Evolutionary conservation across 2,329 filamentous ascomycete species (phyloP), one percentile per base, ranked within the genome.

Genomic region (Leptographium procerum): DNA sequence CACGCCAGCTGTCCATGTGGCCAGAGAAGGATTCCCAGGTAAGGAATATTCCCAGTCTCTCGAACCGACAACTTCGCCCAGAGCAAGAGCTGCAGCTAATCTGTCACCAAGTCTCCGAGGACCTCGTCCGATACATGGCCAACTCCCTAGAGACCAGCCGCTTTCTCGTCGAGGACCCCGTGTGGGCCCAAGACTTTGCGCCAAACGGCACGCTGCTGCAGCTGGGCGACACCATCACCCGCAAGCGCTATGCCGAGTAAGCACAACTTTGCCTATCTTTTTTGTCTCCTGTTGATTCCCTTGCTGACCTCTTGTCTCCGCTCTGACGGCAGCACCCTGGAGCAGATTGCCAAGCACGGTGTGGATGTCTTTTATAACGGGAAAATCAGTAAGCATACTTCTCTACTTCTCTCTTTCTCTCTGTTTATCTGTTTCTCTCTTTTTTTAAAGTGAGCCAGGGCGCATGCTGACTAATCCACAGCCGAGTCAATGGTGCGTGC

Each of bases 151-250:
- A 64, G 9, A 64, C 65, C 1, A 62, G 66, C 55, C 75, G 89
- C 64, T 96, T 95, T 66, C 73, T 96, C 0, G 74, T 84, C 0
- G 77, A 87, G 3, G 84, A 96, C 59, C 84, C 87, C 0, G 81
- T 83, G 4, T 97, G 90, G 87, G 89, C 91, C 0, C 70, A 88
- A 53, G 92, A 96, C 68, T 96, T 96, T 73, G 91, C 90, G 2
- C 90, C 90, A 0, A 84, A 91, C 61, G 92, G 77, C 4, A 86
- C 79, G 0, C 75, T 89, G 3, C 65, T 96, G 0, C 75, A 79
- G 22, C 71, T 91, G 3, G 89, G 89, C 22, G 89, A 95, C 54
- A 86, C 72, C 0, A 90, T 97, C 66, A 91, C 87, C 0, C 79
- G 91, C 51, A 87, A 85, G 66, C 81, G 91, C 59, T 95, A 91